These are phyloP conservation scores for Wickerhamomyces sp. DNA, from an alignment of 1,139 yeast genomes.

Conservation along the genomic window DNA sequence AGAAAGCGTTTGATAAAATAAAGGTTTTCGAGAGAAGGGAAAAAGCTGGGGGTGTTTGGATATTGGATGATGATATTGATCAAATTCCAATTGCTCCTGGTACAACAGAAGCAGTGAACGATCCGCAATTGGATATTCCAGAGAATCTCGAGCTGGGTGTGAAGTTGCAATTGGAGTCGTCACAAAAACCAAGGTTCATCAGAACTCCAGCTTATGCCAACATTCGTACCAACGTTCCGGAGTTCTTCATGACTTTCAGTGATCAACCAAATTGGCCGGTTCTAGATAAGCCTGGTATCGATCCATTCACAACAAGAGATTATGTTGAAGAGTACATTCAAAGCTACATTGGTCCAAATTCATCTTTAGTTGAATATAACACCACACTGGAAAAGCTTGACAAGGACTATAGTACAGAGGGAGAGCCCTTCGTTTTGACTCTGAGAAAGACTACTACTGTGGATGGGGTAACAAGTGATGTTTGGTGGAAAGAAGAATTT, in stretches of 20 bases:
- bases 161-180: slow-evolving; percentile 1
- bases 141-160: slow-evolving; percentile 4
- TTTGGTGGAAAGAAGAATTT: slow-evolving; percentile 36
- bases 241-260: slow-evolving; percentile 35
- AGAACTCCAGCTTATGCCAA: slow-evolving; percentile 34
- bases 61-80: slow-evolving; percentile 18
- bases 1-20: slow-evolving; percentile 26
- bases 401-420: slow-evolving; percentile 13
- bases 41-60: slow-evolving; percentile 41
- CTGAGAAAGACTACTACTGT: slow-evolving; percentile 19
- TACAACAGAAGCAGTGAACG: not conserved
- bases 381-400: slow-evolving; percentile 35
- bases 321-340: slow-evolving; percentile 14
- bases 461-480: slow-evolving; percentile 20
- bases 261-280: slow-evolving; percentile 29
- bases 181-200: slow-evolving; percentile 20
- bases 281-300: slow-evolving; percentile 3
- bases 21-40: slow-evolving; percentile 34
- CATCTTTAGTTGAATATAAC: slow-evolving; percentile 22
- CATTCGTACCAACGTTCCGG: slow-evolving; percentile 34
- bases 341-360: slow-evolving; percentile 29
- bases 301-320: slow-evolving; percentile 4
- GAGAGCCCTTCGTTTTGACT: slow-evolving; percentile 27
- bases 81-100: slow-evolving; percentile 9
- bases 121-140: slow-evolving; percentile 3